A percentile compares a stretch with the other conserved stretches of the same genome.
Conservation (phyloP, 371 early-diverging fungal genomes). For the Syncephalis plumigaleata region DNA sequence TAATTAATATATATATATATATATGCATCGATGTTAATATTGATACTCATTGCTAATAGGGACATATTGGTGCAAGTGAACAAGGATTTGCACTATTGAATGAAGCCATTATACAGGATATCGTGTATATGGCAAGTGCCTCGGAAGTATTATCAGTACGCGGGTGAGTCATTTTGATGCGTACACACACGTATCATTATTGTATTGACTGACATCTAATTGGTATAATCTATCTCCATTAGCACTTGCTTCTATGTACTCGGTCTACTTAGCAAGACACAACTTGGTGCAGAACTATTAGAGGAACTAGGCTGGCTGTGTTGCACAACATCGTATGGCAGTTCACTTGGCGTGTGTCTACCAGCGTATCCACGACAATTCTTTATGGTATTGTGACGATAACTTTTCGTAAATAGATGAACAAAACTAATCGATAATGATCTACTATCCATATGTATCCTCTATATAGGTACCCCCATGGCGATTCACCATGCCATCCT, state of each 20-base stretch:
- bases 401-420: not conserved
- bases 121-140: constrained; percentile 44
- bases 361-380: constrained; percentile 39
- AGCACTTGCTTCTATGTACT: constrained; percentile 69
- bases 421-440: too few relatives aligned
- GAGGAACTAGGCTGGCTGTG: constrained; percentile 64
- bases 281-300: constrained; percentile 48
- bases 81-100: constrained; percentile 51
- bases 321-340: constrained; percentile 22
- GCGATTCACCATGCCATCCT: not conserved
- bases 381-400: constrained; percentile 25
- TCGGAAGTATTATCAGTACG: constrained; percentile 51
- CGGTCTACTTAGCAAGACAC: constrained; percentile 48
- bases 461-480: not conserved
- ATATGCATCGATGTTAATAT: not conserved
- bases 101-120: constrained; percentile 47
- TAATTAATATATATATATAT: not conserved
- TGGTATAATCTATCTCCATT: not conserved
- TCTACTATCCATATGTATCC: not conserved
- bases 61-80: constrained; percentile 55
- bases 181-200: too few relatives aligned
- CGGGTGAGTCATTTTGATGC: constrained; percentile 37
- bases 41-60: too few relatives aligned
- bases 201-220: too few relatives aligned
- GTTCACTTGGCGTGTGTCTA: constrained; percentile 35